Evolutionary conservation across 768 basidiomycete genomes (phyloP).

Genomic region (Sarcodon sp.): DNA sequence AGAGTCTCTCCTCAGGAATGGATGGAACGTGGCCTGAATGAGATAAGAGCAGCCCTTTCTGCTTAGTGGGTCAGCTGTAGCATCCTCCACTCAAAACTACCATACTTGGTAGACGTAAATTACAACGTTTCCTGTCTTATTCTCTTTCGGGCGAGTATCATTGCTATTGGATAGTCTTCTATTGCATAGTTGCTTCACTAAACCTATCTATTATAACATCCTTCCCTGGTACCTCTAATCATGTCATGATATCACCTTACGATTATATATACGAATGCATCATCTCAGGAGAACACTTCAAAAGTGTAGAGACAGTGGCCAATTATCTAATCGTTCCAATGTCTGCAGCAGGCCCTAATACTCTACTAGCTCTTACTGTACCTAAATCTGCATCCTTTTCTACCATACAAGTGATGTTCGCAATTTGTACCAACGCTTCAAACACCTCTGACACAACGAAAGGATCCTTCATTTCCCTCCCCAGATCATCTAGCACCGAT

Average conservation of each 20-base stretch:
- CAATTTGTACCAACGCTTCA: neutral
- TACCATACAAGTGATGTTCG: neutral
- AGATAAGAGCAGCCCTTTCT: conserved; percentile 25
- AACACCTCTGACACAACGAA: neutral
- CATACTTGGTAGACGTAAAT: neutral
- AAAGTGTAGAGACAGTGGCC: neutral
- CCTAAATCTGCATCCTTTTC: neutral
- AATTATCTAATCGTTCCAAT: neutral
- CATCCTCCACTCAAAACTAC: neutral
- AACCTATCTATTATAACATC: neutral
- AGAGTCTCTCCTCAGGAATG: conserved; percentile 41
- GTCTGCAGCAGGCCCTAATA: neutral
- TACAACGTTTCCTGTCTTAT: neutral
- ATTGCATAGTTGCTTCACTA: neutral
- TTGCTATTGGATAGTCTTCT: neutral
- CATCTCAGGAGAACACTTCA: neutral
- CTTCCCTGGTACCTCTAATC: neutral
- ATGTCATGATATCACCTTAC: neutral
- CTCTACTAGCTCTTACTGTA: neutral
- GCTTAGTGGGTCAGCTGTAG: neutral
- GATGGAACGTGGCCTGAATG: conserved; percentile 33
- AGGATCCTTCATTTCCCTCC: neutral
- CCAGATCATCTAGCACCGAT: neutral
- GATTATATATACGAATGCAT: neutral
- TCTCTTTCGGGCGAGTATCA: neutral